Conservation (phyloP, 352 stramenopile species). For the Phytophthora syringae region DNA sequence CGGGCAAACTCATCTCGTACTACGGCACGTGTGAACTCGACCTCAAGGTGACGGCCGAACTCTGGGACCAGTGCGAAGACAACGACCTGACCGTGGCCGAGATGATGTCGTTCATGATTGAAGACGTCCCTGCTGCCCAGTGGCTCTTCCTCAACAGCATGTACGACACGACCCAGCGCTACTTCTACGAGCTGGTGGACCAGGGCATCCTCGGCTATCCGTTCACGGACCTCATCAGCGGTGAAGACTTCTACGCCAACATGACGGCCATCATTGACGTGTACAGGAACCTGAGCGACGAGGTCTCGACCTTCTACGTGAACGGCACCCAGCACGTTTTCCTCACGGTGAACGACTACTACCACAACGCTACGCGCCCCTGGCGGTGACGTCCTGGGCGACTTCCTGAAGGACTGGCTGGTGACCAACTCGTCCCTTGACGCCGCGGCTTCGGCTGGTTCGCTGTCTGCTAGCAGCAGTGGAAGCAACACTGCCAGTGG, state of each 20-base stretch:
- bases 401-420: constrained; percentile 49
- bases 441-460: constrained; percentile 23
- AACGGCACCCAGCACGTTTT: constrained; percentile 59
- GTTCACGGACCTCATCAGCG: constrained; percentile 59
- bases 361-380: constrained; percentile 54
- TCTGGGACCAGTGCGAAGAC: constrained; percentile 55
- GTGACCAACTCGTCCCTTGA: constrained; percentile 46
- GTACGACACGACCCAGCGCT: constrained; percentile 63
- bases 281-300: constrained; percentile 53
- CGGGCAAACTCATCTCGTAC: constrained; percentile 62
- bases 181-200: constrained; percentile 69
- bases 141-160: constrained; percentile 78
- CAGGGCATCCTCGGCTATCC: constrained; percentile 61
- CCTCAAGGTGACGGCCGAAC: constrained; percentile 42
- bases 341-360: constrained; percentile 52
- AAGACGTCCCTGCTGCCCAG: constrained; percentile 47
- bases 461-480: constrained; percentile 10
- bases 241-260: constrained; percentile 62
- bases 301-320: constrained; percentile 61
- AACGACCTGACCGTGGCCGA: constrained; percentile 51
- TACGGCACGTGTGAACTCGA: constrained; percentile 62
- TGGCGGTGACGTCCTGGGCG: constrained; percentile 35
- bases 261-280: constrained; percentile 59
- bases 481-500: constrained; percentile 12
- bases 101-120: constrained; percentile 60